Evolutionary conservation across 805 yeast genomes (phyloP), one percentile per base, ranked within the genome.

Genomic region (Ogataea henricii): DNA sequence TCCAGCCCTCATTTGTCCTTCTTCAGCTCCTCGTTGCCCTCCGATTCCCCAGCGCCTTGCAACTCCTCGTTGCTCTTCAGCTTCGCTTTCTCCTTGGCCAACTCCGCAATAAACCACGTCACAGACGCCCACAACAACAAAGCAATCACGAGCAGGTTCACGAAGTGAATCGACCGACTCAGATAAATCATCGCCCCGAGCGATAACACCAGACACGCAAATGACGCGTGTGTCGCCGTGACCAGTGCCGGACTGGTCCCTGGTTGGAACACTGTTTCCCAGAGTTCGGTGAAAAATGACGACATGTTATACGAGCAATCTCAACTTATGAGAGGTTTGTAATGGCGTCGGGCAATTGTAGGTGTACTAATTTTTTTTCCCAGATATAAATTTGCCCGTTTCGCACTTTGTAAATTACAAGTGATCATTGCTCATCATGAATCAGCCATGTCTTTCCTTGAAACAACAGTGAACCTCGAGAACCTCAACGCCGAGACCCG

Each of bases 261-360:
- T 5, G 98, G 97, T 14, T 89, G 83, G 68, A 92, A 88, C 22
- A 94, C 81, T 12, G 96, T 87, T 47, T 87, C 84, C 97, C 97
- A 91, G 37, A 92, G 75, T 21, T 87, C 95, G 21, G 68, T 71
- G 30, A 86, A 49, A 62, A 83, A 83, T 68, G 73, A 68, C 56
- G 58, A 50, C 26, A 40, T 44, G 35, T 6, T 32, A 7, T 7
- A 16, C 35, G 20, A 10, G 20, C n/a, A 27, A 27, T n/a, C 4
- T 17, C 20, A 32, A n/a, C 35, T 32, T 16, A 17, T 14, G 8
- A 32, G 10, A 5, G 13, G 14, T 27, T 32, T 16, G 18, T 32
- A 5, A 14, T 32, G 6, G 18, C 3, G 20, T 10, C 18, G 4
- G 4, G 12, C 16, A 30, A 27, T n/a, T 10, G n/a, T 8, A 20